phyloP scores from a whole-genome alignment of 2,329 filamentous ascomycete genomes.

The Trichoderma semiorbis region DNA sequence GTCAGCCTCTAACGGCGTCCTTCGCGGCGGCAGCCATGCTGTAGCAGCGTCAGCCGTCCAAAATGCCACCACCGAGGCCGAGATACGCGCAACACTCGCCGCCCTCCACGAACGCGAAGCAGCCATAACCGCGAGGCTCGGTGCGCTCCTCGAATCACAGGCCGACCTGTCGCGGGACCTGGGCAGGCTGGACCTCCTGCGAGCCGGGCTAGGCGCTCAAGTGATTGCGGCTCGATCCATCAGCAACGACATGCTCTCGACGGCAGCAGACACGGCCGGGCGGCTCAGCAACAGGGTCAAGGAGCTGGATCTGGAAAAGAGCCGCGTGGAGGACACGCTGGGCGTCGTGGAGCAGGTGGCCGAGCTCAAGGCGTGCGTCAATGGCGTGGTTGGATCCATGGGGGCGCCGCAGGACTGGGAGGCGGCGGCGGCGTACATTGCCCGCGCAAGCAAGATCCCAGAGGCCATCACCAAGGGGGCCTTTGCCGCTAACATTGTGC shows the following conservation, averaged over 20 bases:
- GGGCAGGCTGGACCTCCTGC: slow-evolving; percentile 80
- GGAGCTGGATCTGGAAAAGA: slow-evolving; percentile 85
- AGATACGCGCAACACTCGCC: slow-evolving; percentile 74
- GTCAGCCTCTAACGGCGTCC: slow-evolving; percentile 47
- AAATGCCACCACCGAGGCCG: slow-evolving; percentile 69
- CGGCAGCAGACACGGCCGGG: slow-evolving; percentile 79
- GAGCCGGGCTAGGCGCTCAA: slow-evolving; percentile 83
- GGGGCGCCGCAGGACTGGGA: slow-evolving; percentile 98
- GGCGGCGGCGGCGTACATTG: slow-evolving; percentile 85
- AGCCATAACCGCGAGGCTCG: slow-evolving; percentile 68
- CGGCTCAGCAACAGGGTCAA: slow-evolving; percentile 85
- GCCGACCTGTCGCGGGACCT: slow-evolving; percentile 84
- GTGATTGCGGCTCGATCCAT: slow-evolving; percentile 78
- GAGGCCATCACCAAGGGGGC: slow-evolving; percentile 74
- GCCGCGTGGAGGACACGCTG: slow-evolving; percentile 83
- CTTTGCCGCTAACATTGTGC: slow-evolving; percentile 90
- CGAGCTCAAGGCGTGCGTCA: slow-evolving; percentile 93
- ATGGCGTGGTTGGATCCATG: slow-evolving; percentile 94
- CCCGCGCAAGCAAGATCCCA: slow-evolving; percentile 77
- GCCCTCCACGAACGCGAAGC: slow-evolving; percentile 74
- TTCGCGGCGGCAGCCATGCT: slow-evolving; percentile 31
- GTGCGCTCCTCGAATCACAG: slow-evolving; percentile 76
- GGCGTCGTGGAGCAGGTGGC: slow-evolving; percentile 93
- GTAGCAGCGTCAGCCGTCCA: slow-evolving; percentile 47
- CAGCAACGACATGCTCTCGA: slow-evolving; percentile 85